Base-by-base conservation (phyloP, 2,329 filamentous ascomycete species). In the Periconia sp. region DNA sequence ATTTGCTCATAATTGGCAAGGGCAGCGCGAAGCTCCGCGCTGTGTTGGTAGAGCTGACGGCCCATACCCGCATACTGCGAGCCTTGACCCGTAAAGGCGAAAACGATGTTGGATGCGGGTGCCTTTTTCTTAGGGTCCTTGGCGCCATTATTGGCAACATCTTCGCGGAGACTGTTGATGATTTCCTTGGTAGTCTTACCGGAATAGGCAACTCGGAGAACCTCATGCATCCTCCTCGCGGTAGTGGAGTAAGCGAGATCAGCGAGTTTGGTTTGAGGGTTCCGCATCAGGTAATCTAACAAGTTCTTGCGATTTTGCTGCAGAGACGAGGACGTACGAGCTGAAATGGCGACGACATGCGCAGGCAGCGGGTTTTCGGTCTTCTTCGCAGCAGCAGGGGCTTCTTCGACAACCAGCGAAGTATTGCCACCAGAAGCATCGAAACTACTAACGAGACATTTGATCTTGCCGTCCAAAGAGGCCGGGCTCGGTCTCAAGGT, bases 391-490 rank as follows among this genome's bases (percentile, higher is more conserved):
- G 3, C 30, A 13, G n/a, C 13, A 1, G 48, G 40, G 10, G 27
- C 19, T 10, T 59, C 57, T 15, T 60, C 45, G 6, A 62, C 9
- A 0, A 58, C 6, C 20, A 63, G 2, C 2, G n/a, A 8, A 17
- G 52, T 42, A 71, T 90, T 90, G 41, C 87, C 87, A 58, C 87
- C 87, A 48, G 87, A 85, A 6, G 87, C 88, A 58, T 83, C 49
- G 50, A 62, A 62, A 35, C 55, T 62, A 54, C 56, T 62, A 30
- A 62, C 20, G 2, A 59, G 84, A 68, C 89, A 54, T 89, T 70
- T 18, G 78, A 66, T 0, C 33, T 23, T 31, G 18, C 6, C 77
- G 74, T 45, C 41, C 17, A 2, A 14, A 10, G 13, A 8, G 7
- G 13, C 6, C 11, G 44, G 44, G 2, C 44, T 17, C 8, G 27